Evolutionary conservation across 225 moss, liverwort and hornwort species (phyloP).

Genomic region (Marchantia paleacea): DNA sequence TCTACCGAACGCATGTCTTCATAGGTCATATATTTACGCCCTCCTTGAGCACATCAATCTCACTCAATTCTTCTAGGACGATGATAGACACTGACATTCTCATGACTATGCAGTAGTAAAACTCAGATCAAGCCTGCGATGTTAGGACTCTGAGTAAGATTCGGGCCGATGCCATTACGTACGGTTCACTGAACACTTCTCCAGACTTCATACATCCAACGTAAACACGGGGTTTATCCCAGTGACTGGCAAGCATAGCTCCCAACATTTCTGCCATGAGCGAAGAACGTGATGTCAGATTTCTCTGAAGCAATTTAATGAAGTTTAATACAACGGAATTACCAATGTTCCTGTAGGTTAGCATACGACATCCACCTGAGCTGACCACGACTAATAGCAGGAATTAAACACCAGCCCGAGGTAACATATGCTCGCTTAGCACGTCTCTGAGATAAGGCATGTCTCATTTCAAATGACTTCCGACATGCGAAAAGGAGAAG

Average conservation of each 20-base stretch:
- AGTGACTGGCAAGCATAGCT: constrained; percentile 49
- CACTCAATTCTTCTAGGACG: too few species aligned
- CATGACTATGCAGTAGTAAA: too few species aligned
- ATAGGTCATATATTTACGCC: too few species aligned
- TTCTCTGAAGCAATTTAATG: neutral
- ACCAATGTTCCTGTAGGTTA: neutral
- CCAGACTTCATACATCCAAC: constrained; percentile 76
- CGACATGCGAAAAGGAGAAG: neutral
- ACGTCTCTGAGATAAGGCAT: too few species aligned
- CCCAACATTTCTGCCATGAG: constrained; percentile 53
- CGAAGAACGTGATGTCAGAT: neutral
- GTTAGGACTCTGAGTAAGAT: neutral
- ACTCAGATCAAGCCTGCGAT: neutral
- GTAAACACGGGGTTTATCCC: constrained; percentile 65
- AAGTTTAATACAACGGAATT: too few species aligned
- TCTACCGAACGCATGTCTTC: too few species aligned
- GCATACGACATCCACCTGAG: neutral
- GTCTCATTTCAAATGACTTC: neutral
- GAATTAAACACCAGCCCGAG: neutral
- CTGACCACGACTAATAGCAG: neutral
- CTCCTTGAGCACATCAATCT: too few species aligned
- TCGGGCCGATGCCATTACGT: constrained; percentile 25
- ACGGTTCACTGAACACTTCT: constrained; percentile 64
- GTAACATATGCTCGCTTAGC: neutral
- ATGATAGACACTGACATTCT: too few species aligned